phyloP scores from a whole-genome alignment of 1,139 yeast genomes.

The Yamadazyma jaroonii region DNA sequence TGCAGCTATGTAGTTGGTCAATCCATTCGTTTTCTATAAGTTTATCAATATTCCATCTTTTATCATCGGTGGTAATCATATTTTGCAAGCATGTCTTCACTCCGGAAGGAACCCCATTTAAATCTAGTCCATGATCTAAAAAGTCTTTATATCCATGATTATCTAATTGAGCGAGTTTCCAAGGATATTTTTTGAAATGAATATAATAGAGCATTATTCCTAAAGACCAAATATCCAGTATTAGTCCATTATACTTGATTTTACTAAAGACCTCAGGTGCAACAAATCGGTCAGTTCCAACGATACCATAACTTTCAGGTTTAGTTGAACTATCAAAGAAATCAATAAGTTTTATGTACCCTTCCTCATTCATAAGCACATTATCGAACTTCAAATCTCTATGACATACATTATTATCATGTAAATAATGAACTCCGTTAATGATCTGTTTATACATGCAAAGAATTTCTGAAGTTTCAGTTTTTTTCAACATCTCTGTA shows the following conservation, averaged over 20 bases:
- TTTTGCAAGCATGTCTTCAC: slow-evolving; percentile 1
- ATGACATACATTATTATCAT: slow-evolving; percentile 30
- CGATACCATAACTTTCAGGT: slow-evolving; percentile 39
- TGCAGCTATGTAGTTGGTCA: not conserved
- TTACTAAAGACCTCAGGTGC: slow-evolving; percentile 47
- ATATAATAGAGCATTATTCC: slow-evolving; percentile 42
- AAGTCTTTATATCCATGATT: slow-evolving; percentile 4
- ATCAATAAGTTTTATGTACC: slow-evolving; percentile 37
- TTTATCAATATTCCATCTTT: slow-evolving; percentile 11
- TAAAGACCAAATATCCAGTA: slow-evolving; percentile 50
- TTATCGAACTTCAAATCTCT: slow-evolving; percentile 44
- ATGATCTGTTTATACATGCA: slow-evolving; percentile 37
- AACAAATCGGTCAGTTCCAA: slow-evolving; percentile 44
- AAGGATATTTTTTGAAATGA: slow-evolving; percentile 26
- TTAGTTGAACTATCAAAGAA: slow-evolving; percentile 17
- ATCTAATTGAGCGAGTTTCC: slow-evolving; percentile 23
- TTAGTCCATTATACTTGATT: slow-evolving; percentile 38
- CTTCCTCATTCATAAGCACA: slow-evolving; percentile 26
- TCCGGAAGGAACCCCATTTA: not conserved
- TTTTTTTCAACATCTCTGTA: slow-evolving; percentile 13
- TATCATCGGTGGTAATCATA: slow-evolving; percentile 9
- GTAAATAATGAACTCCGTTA: slow-evolving; percentile 32
- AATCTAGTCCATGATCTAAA: not conserved
- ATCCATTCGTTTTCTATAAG: slow-evolving; percentile 13
- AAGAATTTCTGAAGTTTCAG: slow-evolving; percentile 16